Evolutionary conservation across 352 stramenopile genomes (phyloP), one percentile per base, ranked within the genome.

Genomic region (Globisporangium nagaii): DNA sequence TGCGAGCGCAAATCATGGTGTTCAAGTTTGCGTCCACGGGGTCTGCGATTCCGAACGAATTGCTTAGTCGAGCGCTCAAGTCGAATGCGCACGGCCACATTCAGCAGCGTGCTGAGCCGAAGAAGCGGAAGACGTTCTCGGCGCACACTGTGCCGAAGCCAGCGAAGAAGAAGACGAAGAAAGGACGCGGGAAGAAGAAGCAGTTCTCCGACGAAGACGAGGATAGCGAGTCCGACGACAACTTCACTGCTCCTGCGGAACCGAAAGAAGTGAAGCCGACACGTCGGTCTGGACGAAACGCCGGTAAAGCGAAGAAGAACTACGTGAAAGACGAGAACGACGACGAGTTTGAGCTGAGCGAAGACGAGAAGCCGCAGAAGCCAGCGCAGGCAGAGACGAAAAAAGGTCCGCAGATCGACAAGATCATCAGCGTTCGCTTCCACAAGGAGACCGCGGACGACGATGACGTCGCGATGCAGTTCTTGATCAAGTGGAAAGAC

Each of bases 401-500:
- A 46, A 87, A 91, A 55, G 82, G 84, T 9, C 80, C 92, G 6
- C 89, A 96, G 51, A 96, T 98, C 17, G 88, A 98, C 66, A 90
- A 91, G 40, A 97, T 98, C 56, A 72, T 98, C 22, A 91, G 86
- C 19, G 71, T 94, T 24, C 81, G 83, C 5, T 93, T 94, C 57
- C 71, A 83, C 65, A 92, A 90, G 43, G 64, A 69, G 8, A 60
- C 31, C 13, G 31, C 43, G 4, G 70, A 75, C 9, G 60, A 81
- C 22, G 60, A 66, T 17, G 80, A 92, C 4, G 71, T 89, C 7
- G 66, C 66, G 19, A 98, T 99, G 78, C 75, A 98, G 68, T 99
- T 98, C 58, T 68, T 99, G 27, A 96, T 99, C 53, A 99, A 99
- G 78, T 99, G 98, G 98, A 92, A 97, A 48, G 90, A 98, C 37